Base-by-base conservation (phyloP, 768 basidiomycete species). In the Collybia sordida region DNA sequence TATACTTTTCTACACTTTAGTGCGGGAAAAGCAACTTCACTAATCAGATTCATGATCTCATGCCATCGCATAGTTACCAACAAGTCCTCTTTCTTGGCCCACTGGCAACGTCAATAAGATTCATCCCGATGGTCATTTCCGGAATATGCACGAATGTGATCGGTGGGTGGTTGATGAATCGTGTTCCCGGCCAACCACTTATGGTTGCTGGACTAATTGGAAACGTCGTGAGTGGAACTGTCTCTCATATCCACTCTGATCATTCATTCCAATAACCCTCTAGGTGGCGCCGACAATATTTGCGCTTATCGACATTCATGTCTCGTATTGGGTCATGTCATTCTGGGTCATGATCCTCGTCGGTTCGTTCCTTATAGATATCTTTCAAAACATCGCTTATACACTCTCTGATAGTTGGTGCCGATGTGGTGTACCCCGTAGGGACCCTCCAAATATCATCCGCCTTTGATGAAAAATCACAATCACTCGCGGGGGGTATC, bases 281-380 rank as follows among this genome's bases (percentile, higher is more conserved):
- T n/a, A 31, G 28, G 15, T 45, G 28, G 43, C 43, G 21, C 28
- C 43, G 28, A 19, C 34, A 31, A 34, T 19, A 3, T 45, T 45
- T 45, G 39, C 39, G 8, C 19, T 41, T 21, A 24, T 34, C 43
- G 8, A 45, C 17, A 31, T 45, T 11, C 25, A 45, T 34, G 28
- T 22, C 18, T 45, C 43, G 17, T 45, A 45, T 15, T 45, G 43
- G 43, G 23, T 41, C n/a, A 45, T 45, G 18, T 34, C 43, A 34
- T 45, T 45, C 23, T 45, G 43, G 43, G 43, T 45, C 11, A 34
- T 45, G 43, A 45, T 45, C 4, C 43, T 45, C 35, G 35, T 34
- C n/a, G 18, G 43, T 45, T 28, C 28, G 43, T 34, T 4, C 12
- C n/a, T 1, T 31, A 7, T 11, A 7, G 14, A 11, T 14, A 31